phyloP scores from a whole-genome alignment of 768 basidiomycete species.

The Tephrocybe sp. region DNA sequence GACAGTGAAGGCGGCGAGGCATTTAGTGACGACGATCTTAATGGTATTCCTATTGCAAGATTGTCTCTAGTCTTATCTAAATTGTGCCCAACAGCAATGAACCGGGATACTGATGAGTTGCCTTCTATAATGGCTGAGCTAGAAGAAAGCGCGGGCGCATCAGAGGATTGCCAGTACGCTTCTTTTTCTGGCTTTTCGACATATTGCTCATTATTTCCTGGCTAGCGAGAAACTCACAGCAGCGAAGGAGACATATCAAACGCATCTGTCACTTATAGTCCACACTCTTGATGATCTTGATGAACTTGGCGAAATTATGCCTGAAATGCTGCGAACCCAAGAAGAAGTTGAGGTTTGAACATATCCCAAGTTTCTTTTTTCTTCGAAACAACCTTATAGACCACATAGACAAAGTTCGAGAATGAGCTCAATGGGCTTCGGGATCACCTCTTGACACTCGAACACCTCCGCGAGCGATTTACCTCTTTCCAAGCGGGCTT shows the following conservation, averaged over 20 bases:
- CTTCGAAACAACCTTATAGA: conserved; percentile 1
- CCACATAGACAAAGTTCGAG: conserved; percentile 46
- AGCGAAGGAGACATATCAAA: conserved; percentile 41
- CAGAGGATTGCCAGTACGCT: conserved; percentile 57
- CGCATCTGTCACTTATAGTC: conserved; percentile 50
- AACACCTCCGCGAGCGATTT: conserved; percentile 65
- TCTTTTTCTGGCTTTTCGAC: not conserved
- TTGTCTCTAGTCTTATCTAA: not conserved
- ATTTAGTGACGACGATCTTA: conserved; percentile 68
- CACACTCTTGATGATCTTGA: conserved; percentile 65
- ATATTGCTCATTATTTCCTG: not conserved
- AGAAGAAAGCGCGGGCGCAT: conserved; percentile 53
- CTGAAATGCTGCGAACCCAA: conserved; percentile 71
- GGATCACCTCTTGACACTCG: conserved; percentile 59
- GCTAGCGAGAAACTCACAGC: conserved; percentile 51
- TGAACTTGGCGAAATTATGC: conserved; percentile 78
- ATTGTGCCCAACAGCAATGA: conserved; percentile 57
- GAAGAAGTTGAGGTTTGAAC: conserved; percentile 62
- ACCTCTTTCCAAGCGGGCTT: conserved; percentile 73
- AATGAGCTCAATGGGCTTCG: conserved; percentile 57
- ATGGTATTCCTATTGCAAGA: conserved; percentile 46
- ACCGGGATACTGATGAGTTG: conserved; percentile 77
- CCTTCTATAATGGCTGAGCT: conserved; percentile 74
- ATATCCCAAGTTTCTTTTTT: not conserved
- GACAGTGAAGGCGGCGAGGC: conserved; percentile 69